Base-by-base conservation (phyloP, 805 yeast genomes). In the Starmerella cellae region DNA sequence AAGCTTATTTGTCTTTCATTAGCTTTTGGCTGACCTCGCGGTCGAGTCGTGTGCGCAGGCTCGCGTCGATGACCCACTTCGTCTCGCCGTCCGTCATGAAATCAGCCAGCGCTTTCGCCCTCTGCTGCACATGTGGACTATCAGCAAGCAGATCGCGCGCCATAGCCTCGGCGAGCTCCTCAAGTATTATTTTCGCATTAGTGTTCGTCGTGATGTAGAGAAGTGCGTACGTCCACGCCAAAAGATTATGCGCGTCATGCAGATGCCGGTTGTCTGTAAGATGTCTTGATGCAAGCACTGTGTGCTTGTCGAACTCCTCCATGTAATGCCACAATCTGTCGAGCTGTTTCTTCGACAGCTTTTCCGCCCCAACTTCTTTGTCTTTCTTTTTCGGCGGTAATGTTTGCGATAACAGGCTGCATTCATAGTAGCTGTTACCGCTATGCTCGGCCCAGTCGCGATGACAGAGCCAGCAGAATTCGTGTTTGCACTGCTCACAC, bases 381-480 rank as follows among this genome's bases (percentile, higher is more conserved):
- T n/a, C n/a, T n/a, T n/a, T n/a, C 18, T 33, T 33, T 3, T 3
- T 33, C 22, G 37, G 29, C 14, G 35, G 26, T 13, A 20, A 17
- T 8, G 8, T n/a, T 16, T 38, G 41, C 4, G 17, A 33, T 20
- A 22, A 34, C 39, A 46, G 72, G 18, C 35, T 74, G 57, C 97
- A 88, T 44, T 74, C 73, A 60, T 75, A 85, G 61, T 67, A 75
- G 34, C 48, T 39, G 24, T 66, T 63, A 23, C 69, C 65, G 3
- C 75, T 75, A 62, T 88, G 97, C 14, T 61, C 62, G 0, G 58
- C 54, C 98, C 98, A 88, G 27, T 66, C 71, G 3, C 77, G 77
- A 47, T 74, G 58, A 60, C 98, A 91, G 31, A 87, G 75, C 98
- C 98, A 91, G 60, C 98, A 91, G 57, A 85, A 91, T 57, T 87